Evolutionary conservation across 176 grass and related monocot genomes (phyloP).

Genomic region (Ampelocalamus luodianensis): DNA sequence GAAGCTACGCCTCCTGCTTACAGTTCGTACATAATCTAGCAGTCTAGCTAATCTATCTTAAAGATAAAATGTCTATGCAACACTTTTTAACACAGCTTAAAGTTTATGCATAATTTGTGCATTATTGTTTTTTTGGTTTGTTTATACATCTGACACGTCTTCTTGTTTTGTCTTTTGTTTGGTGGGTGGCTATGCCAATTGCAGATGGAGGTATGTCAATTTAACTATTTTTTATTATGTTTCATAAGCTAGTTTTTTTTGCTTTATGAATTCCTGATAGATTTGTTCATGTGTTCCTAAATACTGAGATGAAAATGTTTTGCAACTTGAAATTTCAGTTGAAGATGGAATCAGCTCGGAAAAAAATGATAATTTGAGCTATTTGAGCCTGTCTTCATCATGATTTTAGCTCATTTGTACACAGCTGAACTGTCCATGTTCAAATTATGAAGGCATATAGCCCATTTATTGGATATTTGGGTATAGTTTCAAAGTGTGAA

Average conservation of each 20-base stretch:
- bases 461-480: neutral
- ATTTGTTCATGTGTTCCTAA: neutral
- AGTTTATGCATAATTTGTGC: slow-evolving; percentile 6
- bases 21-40: neutral
- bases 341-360: neutral
- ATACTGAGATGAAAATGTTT: neutral
- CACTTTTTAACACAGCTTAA: slow-evolving; percentile 1
- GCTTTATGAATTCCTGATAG: neutral
- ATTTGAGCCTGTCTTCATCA: neutral
- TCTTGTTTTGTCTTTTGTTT: slow-evolving; percentile 37
- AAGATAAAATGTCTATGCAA: neutral
- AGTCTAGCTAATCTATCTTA: slow-evolving; percentile 19
- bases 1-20: neutral
- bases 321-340: neutral
- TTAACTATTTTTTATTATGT: neutral
- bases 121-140: neutral
- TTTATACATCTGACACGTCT: slow-evolving; percentile 24
- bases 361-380: slow-evolving; percentile 31
- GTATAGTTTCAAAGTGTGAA: neutral
- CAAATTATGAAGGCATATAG: neutral
- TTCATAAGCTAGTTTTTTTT: slow-evolving; percentile 5
- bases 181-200: slow-evolving; percentile 25
- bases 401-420: neutral
- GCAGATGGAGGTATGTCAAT: slow-evolving; percentile 69
- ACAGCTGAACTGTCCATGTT: slow-evolving; percentile 25